phyloP scores from a whole-genome alignment of 2,329 filamentous ascomycete species.

The Botryosphaeria agaves region DNA sequence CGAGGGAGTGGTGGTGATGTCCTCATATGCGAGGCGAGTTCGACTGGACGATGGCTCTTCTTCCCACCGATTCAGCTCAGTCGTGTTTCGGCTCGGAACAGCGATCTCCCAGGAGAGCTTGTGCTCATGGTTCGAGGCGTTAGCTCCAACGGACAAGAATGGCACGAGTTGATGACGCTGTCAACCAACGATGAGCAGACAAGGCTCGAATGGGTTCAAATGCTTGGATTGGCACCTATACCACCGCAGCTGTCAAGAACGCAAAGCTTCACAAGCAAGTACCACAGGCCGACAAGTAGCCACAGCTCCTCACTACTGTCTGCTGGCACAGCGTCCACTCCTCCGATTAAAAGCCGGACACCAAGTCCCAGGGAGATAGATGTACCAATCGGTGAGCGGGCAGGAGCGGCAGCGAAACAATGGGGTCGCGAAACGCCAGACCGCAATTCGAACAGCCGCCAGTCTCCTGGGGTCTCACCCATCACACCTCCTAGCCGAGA shows the following conservation, averaged over 20 bases:
- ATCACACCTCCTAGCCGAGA: slow-evolving; percentile 20
- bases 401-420: slow-evolving; percentile 25
- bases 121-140: slow-evolving; percentile 74
- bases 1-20: slow-evolving; percentile 59
- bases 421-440: slow-evolving; percentile 23
- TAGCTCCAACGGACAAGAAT: slow-evolving; percentile 43
- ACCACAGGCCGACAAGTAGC: slow-evolving; percentile 23
- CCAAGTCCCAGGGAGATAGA: slow-evolving; percentile 37
- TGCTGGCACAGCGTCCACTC: slow-evolving; percentile 13
- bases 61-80: slow-evolving; percentile 71
- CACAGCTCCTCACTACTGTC: slow-evolving; percentile 37
- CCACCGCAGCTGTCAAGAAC: slow-evolving; percentile 40
- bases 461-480: slow-evolving; percentile 15
- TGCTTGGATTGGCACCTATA: slow-evolving; percentile 52
- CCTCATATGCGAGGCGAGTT: slow-evolving; percentile 82
- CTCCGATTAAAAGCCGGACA: slow-evolving; percentile 20
- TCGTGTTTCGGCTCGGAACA: slow-evolving; percentile 62
- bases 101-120: slow-evolving; percentile 54
- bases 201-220: slow-evolving; percentile 70
- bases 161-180: slow-evolving; percentile 74
- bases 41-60: slow-evolving; percentile 61
- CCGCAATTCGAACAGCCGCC: slow-evolving; percentile 6
- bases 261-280: slow-evolving; percentile 32
- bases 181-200: slow-evolving; percentile 60
- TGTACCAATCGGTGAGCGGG: slow-evolving; percentile 43